Percentiles rank a stretch among this genome's conserved stretches.
Evolutionary conservation across 805 yeast genomes (phyloP).

Genomic region (Lachancea nothofagi): DNA sequence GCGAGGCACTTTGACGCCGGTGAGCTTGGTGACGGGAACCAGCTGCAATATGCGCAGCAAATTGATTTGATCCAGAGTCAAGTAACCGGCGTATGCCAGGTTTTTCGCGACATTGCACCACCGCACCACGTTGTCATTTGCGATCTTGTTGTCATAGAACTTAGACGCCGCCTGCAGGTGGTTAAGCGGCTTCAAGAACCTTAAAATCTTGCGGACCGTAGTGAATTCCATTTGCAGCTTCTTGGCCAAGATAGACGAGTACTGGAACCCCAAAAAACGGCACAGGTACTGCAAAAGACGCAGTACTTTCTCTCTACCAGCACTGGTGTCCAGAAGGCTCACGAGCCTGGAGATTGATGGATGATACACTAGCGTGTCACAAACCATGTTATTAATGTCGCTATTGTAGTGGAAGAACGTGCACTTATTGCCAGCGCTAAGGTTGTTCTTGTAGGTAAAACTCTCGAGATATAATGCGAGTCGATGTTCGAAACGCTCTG

Average conservation of each 20-base stretch:
- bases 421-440: too few relatives aligned
- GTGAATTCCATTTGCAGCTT: conserved; percentile 58
- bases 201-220: conserved; percentile 72
- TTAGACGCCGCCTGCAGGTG: conserved; percentile 65
- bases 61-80: conserved; percentile 56
- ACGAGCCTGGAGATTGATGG: conserved; percentile 61
- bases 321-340: conserved; percentile 57
- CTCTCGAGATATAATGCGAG: too few relatives aligned
- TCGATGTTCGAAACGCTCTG: too few relatives aligned
- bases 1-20: conserved; percentile 46
- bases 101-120: conserved; percentile 41
- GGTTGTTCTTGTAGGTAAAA: too few relatives aligned
- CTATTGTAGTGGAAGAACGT: too few relatives aligned
- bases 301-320: conserved; percentile 76
- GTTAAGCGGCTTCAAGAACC: conserved; percentile 75
- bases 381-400: conserved; percentile 44
- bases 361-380: conserved; percentile 64
- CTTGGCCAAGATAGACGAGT: conserved; percentile 46
- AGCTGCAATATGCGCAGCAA: conserved; percentile 44
- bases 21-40: conserved; percentile 47
- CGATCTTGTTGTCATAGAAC: conserved; percentile 63
- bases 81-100: conserved; percentile 57
- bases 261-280: conserved; percentile 62
- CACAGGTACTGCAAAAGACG: conserved; percentile 77
- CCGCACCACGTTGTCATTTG: conserved; percentile 43